Conservation (phyloP, 768 basidiomycete species). For the Mycena vitilis region DNA sequence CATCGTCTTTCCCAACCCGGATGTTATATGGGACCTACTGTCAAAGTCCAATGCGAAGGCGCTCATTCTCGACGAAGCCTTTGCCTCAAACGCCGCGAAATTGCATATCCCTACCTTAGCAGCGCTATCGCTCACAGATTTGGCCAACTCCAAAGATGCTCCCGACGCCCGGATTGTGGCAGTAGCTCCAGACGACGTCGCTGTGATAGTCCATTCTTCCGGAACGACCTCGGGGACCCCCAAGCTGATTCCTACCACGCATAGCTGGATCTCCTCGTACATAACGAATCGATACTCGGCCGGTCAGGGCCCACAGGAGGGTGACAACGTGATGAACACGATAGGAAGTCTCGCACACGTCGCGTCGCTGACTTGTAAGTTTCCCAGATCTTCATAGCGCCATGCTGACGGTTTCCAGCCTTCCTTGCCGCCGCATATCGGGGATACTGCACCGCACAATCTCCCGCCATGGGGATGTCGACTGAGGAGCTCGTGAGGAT, state of each 20-base stretch:
- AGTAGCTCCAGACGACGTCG: background rate
- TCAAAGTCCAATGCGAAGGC: background rate
- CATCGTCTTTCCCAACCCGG: background rate
- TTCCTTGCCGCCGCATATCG: slow-evolving; percentile 7
- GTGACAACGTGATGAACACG: background rate
- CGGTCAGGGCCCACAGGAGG: background rate
- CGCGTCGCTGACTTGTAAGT: background rate
- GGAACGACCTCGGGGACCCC: background rate
- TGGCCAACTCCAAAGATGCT: background rate
- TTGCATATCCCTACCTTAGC: background rate
- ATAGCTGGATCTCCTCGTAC: background rate
- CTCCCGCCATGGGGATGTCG: slow-evolving; percentile 4
- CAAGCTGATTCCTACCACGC: background rate
- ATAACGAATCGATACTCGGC: background rate
- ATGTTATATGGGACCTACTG: slow-evolving; percentile 6
- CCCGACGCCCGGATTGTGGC: background rate
- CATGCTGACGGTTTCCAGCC: background rate
- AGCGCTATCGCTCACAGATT: background rate
- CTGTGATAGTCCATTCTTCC: no score
- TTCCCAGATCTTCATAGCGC: no score
- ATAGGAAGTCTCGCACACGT: slow-evolving; percentile 9
- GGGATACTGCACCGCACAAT: slow-evolving; percentile 5
- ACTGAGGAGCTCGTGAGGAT: slow-evolving; percentile 5
- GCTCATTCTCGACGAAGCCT: background rate
- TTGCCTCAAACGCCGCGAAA: background rate